A percentile compares a stretch with the other conserved stretches of the same genome.
phyloP scores from a whole-genome alignment of 2,329 filamentous ascomycete species.

The Alternaria sp. region DNA sequence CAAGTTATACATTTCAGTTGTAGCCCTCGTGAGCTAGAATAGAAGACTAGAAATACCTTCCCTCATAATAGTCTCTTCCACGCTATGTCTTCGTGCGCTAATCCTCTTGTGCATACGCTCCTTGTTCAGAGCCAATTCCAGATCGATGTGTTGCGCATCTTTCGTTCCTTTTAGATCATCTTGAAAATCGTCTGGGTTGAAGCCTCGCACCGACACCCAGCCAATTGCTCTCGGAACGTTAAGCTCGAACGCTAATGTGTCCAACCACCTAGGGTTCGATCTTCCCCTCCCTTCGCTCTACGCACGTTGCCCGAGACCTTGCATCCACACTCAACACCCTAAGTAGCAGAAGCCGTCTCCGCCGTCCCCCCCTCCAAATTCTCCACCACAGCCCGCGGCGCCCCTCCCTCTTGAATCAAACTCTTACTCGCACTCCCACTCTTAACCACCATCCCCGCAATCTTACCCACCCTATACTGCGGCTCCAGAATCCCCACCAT shows the following conservation, averaged over 20 bases:
- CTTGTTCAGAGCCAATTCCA: no score
- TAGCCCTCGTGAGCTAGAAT: background rate
- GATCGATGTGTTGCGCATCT: no score
- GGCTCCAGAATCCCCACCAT: conserved; percentile 64
- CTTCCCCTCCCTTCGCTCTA: no score
- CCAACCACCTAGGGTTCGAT: no score
- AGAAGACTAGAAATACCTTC: fast-evolving
- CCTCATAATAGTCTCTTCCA: no score
- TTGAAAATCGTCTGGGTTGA: no score
- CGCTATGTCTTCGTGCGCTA: no score
- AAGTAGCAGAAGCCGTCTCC: background rate
- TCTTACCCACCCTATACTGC: conserved; percentile 42
- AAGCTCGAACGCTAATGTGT: no score
- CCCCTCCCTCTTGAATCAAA: background rate
- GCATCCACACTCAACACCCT: background rate
- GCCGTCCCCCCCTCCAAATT: background rate
- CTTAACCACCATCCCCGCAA: conserved; percentile 41
- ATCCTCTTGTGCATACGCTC: no score
- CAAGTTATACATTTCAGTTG: background rate
- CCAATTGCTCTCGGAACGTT: no score
- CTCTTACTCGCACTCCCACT: conserved; percentile 5
- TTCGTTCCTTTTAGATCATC: no score
- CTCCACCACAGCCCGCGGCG: background rate
- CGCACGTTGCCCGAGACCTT: fast-evolving
- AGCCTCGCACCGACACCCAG: no score